Conservation (phyloP, 805 yeast species). For the Monosporozyma yasuniensis region DNA sequence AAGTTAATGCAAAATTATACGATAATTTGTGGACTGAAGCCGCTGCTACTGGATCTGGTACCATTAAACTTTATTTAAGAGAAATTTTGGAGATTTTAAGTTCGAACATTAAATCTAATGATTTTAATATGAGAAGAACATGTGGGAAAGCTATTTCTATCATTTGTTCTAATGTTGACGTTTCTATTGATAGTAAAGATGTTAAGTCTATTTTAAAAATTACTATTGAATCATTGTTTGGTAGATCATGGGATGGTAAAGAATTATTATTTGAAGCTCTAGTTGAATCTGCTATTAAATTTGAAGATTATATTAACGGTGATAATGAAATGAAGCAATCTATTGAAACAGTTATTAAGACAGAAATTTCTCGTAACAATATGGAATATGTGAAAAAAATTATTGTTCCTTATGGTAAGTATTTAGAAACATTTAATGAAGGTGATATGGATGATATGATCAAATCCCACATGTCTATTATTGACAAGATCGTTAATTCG, state of each 20-base stretch:
- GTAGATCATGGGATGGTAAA: slow-evolving; percentile 85
- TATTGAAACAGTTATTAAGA: slow-evolving; percentile 38
- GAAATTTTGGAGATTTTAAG: slow-evolving; percentile 56
- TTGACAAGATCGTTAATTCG: slow-evolving; percentile 31
- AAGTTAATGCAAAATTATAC: slow-evolving; percentile 40
- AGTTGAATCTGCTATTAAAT: slow-evolving; percentile 45
- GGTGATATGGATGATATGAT: slow-evolving; percentile 1
- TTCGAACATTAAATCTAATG: slow-evolving; percentile 43
- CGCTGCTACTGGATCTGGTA: slow-evolving; percentile 62
- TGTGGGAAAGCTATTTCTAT: slow-evolving; percentile 60
- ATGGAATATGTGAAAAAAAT: slow-evolving; percentile 52
- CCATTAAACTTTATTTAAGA: slow-evolving; percentile 55
- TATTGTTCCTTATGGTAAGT: slow-evolving; percentile 45
- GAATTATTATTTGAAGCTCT: slow-evolving; percentile 66
- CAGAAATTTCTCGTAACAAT: slow-evolving; percentile 62
- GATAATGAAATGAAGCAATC: slow-evolving; percentile 27
- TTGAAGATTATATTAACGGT: slow-evolving; percentile 29
- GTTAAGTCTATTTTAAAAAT: slow-evolving; percentile 39
- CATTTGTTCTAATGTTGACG: slow-evolving; percentile 42
- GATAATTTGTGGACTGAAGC: slow-evolving; percentile 69
- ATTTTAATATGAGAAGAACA: slow-evolving; percentile 57
- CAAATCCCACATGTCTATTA: slow-evolving; percentile 24
- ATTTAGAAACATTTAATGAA: slow-evolving; percentile 33
- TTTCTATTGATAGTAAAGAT: slow-evolving; percentile 19
- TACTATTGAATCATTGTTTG: slow-evolving; percentile 53